Percentiles rank a stretch among this genome's conserved stretches.
phyloP scores from a whole-genome alignment of 78 protist species.

The Speleostelium caveatum region DNA sequence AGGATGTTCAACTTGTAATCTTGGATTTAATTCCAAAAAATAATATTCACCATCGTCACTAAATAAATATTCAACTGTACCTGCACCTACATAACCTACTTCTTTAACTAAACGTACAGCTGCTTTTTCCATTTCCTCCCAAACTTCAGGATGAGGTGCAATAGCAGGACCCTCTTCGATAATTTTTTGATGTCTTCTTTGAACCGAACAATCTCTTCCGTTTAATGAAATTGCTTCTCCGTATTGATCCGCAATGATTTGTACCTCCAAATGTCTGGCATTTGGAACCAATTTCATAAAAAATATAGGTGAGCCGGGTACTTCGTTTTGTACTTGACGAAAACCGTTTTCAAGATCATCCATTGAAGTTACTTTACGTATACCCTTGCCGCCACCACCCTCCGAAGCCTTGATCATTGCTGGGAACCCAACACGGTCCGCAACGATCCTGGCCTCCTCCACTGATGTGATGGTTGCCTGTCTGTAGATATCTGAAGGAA shows the following conservation, averaged over 20 bases:
- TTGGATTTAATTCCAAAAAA: constrained; percentile 94
- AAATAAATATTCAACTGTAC: constrained; percentile 94
- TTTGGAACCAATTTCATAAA: constrained; percentile 83
- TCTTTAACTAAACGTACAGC: constrained; percentile 94
- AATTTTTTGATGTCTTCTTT: constrained; percentile 93
- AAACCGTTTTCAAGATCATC: constrained; percentile 49
- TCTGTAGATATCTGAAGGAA: constrained; percentile 28
- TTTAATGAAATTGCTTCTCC: constrained; percentile 84
- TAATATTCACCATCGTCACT: constrained; percentile 65
- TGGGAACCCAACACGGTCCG: constrained; percentile 92
- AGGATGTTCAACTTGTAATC: constrained; percentile 97
- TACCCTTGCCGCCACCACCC: constrained; percentile 97
- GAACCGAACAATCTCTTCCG: constrained; percentile 90
- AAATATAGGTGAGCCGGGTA: constrained; percentile 85
- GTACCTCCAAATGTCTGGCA: constrained; percentile 90
- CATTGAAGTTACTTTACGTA: constrained; percentile 68
- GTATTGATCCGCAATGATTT: constrained; percentile 90
- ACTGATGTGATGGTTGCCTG: constrained; percentile 76
- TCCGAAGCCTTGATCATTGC: constrained; percentile 94
- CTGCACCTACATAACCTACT: constrained; percentile 95
- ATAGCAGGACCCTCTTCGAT: constrained; percentile 96
- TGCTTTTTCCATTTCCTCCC: constrained; percentile 88
- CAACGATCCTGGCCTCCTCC: constrained; percentile 70
- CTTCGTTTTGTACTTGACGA: constrained; percentile 76
- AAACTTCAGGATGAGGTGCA: constrained; percentile 72